phyloP scores from a whole-genome alignment of 169 alveolate species.

The Amoebophrya sp. region DNA sequence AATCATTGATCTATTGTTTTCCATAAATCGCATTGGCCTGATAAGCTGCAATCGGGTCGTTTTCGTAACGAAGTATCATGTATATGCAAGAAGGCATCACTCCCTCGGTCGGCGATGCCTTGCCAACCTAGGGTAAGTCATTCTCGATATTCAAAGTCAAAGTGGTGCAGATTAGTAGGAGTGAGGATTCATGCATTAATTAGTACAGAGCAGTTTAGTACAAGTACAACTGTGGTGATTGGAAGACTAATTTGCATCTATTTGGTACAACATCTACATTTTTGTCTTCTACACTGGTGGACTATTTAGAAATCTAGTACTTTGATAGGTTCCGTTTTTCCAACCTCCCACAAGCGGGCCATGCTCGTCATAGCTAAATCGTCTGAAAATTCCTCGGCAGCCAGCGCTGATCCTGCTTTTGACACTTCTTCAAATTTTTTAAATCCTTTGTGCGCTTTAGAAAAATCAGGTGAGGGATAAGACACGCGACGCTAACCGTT shows the following conservation, averaged over 20 bases:
- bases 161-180: too few species aligned
- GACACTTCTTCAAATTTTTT: constrained; percentile 41
- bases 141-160: too few species aligned
- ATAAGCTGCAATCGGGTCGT: constrained; percentile 30
- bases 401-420: background rate
- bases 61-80: constrained; percentile 39
- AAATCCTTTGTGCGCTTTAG: constrained; percentile 38
- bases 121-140: constrained; percentile 49
- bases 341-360: constrained; percentile 49
- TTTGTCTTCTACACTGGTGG: too few species aligned
- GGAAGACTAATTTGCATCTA: too few species aligned
- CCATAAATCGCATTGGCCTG: background rate
- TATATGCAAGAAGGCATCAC: constrained; percentile 37
- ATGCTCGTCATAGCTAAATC: constrained; percentile 46
- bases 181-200: too few species aligned
- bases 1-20: background rate
- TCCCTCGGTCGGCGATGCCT: constrained; percentile 48
- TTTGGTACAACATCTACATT: too few species aligned
- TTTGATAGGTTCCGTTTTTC: constrained; percentile 48
- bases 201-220: too few species aligned
- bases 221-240: too few species aligned
- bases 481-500: background rate
- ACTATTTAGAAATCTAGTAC: background rate
- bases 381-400: constrained; percentile 36
- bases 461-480: background rate